These are phyloP conservation scores for Chlorencoelia australis DNA, from an alignment of 2,329 filamentous ascomycete species.

Conservation along the genomic window DNA sequence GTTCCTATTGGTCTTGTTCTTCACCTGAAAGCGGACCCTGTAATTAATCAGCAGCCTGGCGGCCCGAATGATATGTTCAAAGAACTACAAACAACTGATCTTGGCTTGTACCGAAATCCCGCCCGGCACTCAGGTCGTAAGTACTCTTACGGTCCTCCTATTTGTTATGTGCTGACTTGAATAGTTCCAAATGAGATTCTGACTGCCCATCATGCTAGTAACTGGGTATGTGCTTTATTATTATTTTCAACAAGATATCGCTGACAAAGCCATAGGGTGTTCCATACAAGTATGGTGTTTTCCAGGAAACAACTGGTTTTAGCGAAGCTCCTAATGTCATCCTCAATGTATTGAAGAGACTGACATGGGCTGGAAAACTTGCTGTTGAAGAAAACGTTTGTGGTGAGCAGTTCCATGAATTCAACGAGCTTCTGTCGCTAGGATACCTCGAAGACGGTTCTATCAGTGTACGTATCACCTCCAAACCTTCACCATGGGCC, in stretches of 20 bases:
- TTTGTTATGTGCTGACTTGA: constrained; percentile 17
- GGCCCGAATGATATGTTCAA: constrained; percentile 55
- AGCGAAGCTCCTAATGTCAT: constrained; percentile 38
- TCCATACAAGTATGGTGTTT: constrained; percentile 55
- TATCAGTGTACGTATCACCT: constrained; percentile 38
- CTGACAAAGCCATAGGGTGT: constrained; percentile 38
- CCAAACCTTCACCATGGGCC: neutral
- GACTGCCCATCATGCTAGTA: constrained; percentile 31
- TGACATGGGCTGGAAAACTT: constrained; percentile 44
- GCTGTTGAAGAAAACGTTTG: constrained; percentile 26
- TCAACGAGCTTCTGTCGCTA: constrained; percentile 54
- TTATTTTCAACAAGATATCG: neutral
- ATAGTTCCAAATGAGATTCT: constrained; percentile 32
- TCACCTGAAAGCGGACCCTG: constrained; percentile 46
- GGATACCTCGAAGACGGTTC: constrained; percentile 51
- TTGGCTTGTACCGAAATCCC: constrained; percentile 37
- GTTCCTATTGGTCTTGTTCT: constrained; percentile 40
- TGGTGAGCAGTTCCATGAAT: constrained; percentile 31
- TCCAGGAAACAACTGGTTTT: constrained; percentile 41
- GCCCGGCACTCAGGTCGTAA: constrained; percentile 31
- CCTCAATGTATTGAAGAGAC: constrained; percentile 37
- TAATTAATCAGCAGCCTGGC: constrained; percentile 37
- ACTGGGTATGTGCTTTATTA: constrained; percentile 34
- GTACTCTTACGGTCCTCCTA: constrained; percentile 12
- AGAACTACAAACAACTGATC: constrained; percentile 33